Conservation (phyloP, 164 flowering plant genomes). For the Euptelea pleiosperma region DNA sequence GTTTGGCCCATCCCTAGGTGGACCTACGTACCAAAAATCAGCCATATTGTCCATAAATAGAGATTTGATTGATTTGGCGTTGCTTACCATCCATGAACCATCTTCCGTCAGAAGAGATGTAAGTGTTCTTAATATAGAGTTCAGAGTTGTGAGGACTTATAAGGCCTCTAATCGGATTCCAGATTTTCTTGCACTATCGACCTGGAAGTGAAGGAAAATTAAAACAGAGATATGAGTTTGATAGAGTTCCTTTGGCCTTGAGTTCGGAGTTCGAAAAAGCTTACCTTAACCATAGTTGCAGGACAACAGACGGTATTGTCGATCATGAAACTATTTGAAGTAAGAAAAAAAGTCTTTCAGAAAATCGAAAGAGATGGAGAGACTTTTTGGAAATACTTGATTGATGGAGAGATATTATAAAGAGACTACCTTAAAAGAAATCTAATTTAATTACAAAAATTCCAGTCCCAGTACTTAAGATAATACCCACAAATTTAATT, state of each 20-base stretch:
- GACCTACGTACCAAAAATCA: neutral
- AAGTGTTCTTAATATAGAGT: slow-evolving; percentile 71
- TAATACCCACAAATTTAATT: too few relatives aligned
- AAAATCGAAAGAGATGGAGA: too few relatives aligned
- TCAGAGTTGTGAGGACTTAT: slow-evolving; percentile 77
- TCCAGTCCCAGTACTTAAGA: too few relatives aligned
- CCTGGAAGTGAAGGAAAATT: slow-evolving; percentile 15
- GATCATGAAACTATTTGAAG: too few relatives aligned
- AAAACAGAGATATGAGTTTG: neutral
- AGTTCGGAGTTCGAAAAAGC: slow-evolving; percentile 10
- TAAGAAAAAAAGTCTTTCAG: too few relatives aligned
- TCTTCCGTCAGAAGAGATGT: slow-evolving; percentile 90
- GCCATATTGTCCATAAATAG: neutral
- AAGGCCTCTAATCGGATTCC: slow-evolving; percentile 75
- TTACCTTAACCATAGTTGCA: slow-evolving; percentile 85
- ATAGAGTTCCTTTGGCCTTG: neutral
- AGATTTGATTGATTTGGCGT: neutral
- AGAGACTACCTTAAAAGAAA: too few relatives aligned
- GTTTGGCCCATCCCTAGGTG: slow-evolving; percentile 5
- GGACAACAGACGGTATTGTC: slow-evolving; percentile 79
- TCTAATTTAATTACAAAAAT: too few relatives aligned
- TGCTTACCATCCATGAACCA: slow-evolving; percentile 99
- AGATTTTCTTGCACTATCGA: slow-evolving; percentile 37
- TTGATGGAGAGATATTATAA: too few relatives aligned
- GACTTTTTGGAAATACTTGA: too few relatives aligned